These are phyloP conservation scores for Leptomonas seymouri DNA, from an alignment of 208 protist species.

Conservation along the genomic window DNA sequence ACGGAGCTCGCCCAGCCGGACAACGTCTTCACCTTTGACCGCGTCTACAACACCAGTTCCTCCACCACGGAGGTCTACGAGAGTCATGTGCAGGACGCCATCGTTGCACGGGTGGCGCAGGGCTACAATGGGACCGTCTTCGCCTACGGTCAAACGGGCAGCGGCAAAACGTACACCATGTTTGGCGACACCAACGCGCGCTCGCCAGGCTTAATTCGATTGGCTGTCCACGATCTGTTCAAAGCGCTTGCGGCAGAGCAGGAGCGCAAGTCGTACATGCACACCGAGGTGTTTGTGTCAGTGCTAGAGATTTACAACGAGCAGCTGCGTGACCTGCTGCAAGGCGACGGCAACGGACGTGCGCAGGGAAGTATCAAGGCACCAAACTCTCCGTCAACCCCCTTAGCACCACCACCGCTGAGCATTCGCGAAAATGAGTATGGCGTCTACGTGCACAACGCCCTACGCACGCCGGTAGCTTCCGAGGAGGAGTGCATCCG, in stretches of 20 bases:
- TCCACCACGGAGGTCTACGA: constrained; percentile 63
- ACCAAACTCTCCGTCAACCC: not conserved
- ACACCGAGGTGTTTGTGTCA: constrained; percentile 55
- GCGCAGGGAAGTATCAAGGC: not conserved
- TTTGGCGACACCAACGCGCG: constrained; percentile 42
- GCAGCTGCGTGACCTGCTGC: constrained; percentile 79
- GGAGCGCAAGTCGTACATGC: constrained; percentile 36
- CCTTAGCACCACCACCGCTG: constrained; percentile 32
- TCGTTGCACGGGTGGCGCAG: constrained; percentile 62
- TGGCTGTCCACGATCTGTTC: constrained; percentile 72
- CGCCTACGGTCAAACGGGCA: constrained; percentile 89
- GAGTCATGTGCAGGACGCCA: constrained; percentile 41
- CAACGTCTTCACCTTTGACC: constrained; percentile 76
- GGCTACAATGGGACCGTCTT: constrained; percentile 90
- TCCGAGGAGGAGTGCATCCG: constrained; percentile 59
- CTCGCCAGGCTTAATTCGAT: constrained; percentile 39
- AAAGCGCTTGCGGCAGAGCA: constrained; percentile 46
- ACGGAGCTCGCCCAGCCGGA: constrained; percentile 59
- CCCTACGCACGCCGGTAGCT: constrained; percentile 51
- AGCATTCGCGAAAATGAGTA: constrained; percentile 78
- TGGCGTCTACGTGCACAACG: constrained; percentile 87
- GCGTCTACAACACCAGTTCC: constrained; percentile 47
- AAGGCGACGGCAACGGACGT: constrained; percentile 17
- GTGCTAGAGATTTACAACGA: constrained; percentile 90
- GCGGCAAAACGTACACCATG: constrained; percentile 89